Evolutionary conservation across 2,329 filamentous ascomycete genomes (phyloP).

Genomic region (Geosmithia morbida): DNA sequence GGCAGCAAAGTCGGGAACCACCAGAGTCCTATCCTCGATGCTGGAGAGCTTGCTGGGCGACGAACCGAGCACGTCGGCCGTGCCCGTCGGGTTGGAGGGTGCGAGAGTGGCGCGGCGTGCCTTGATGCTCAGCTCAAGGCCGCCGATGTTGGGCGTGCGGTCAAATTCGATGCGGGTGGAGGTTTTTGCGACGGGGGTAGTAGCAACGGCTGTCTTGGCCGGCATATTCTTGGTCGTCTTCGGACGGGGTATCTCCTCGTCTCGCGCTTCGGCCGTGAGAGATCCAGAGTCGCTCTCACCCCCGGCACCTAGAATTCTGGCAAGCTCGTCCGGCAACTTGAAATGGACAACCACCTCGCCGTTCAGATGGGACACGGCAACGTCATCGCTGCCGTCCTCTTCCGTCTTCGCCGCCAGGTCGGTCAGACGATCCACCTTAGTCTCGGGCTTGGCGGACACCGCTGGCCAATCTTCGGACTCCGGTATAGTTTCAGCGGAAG

Average conservation of each 20-base stretch:
- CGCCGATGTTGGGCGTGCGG: neutral
- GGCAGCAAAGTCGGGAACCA: conserved; percentile 2
- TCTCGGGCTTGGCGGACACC: neutral
- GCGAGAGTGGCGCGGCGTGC: neutral
- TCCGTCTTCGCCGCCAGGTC: conserved; percentile 9
- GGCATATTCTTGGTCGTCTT: neutral
- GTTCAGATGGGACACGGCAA: conserved; percentile 12
- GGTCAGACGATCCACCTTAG: conserved; percentile 8
- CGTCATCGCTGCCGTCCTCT: conserved; percentile 16
- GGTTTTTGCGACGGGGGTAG: neutral
- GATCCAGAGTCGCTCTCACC: conserved; percentile 8
- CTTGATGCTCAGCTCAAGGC: neutral
- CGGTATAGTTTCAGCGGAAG: too few species aligned
- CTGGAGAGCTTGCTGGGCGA: neutral
- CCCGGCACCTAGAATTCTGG: conserved; percentile 12
- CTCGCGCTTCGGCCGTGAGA: neutral
- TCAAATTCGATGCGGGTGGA: neutral
- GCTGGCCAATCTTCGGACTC: too few species aligned
- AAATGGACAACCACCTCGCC: conserved; percentile 20
- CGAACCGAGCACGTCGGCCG: neutral
- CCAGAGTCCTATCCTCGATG: conserved; percentile 2
- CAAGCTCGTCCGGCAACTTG: conserved; percentile 19
- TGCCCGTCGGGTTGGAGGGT: neutral
- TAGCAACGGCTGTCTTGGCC: neutral
- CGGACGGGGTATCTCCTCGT: neutral